Evolutionary conservation across 108 stramenopile genomes (phyloP).

Genomic region (Skeletonema potamos): DNA sequence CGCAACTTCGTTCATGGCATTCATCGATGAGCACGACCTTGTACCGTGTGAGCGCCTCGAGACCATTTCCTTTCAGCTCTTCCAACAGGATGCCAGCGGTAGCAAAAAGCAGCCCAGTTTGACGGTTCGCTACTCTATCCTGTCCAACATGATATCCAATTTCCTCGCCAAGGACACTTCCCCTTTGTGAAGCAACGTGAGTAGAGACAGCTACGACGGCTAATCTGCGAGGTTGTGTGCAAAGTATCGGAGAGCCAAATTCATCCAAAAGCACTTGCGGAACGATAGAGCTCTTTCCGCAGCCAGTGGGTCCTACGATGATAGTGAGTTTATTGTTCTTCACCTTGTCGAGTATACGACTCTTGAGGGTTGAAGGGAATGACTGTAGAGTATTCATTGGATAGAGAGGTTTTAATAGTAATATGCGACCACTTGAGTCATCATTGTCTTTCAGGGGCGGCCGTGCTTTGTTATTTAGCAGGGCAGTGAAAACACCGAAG

Average conservation of each 20-base stretch:
- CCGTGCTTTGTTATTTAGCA: too few species aligned
- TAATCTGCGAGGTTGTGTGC: conserved; percentile 49
- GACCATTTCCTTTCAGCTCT: conserved; percentile 36
- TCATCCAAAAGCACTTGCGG: conserved; percentile 40
- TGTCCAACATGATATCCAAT: conserved; percentile 60
- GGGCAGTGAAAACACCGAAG: too few species aligned
- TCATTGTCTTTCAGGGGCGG: too few species aligned
- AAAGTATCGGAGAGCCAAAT: conserved; percentile 36
- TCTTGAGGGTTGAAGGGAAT: conserved; percentile 16
- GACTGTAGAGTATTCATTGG: not conserved
- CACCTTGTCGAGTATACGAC: conserved; percentile 24
- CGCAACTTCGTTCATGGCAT: conserved; percentile 49
- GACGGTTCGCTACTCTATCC: not conserved
- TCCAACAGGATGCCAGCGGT: conserved; percentile 54
- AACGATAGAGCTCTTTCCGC: conserved; percentile 41
- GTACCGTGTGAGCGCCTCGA: conserved; percentile 42
- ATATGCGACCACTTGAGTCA: too few species aligned
- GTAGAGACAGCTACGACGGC: conserved; percentile 50
- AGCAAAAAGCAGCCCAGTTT: conserved; percentile 35
- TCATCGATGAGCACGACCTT: conserved; percentile 50
- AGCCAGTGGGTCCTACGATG: conserved; percentile 46
- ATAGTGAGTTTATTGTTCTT: conserved; percentile 35
- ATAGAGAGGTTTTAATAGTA: too few species aligned
- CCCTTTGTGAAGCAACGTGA: conserved; percentile 36
- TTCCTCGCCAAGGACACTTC: conserved; percentile 25